Evolutionary conservation across 208 protist species (phyloP), one percentile per base, ranked within the genome.

Genomic region (Naegleria fowleri): DNA sequence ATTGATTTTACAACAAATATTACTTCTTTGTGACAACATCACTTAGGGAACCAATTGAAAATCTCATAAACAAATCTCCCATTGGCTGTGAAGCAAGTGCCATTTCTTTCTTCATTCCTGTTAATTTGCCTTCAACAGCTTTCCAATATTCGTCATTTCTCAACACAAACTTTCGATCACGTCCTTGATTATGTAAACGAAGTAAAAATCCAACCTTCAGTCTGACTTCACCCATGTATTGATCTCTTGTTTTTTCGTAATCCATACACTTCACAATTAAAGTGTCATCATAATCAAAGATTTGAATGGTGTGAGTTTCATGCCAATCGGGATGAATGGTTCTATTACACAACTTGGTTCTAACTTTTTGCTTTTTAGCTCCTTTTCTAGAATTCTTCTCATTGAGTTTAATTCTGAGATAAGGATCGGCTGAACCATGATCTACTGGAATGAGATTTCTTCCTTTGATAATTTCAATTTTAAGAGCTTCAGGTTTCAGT

Each of bases 221-320:
- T 79, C 67, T 79, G 29, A 36, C 19, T 79, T 79, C 67, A 79
- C 67, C 67, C 67, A 79, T 79, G n/a, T 79, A 79, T 79, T 79
- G 67, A 79, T 79, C 67, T 79, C 67, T 79, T 79, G 67, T 79
- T n/a, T 36, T 79, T 79, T 79, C 25, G 36, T 79, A 79, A 33
- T 79, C 67, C 67, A 79, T 79, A 79, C 67, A 79, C n/a, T 79
- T 79, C 3, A 79, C 29, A 79, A 79, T 79, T 79, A 79, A 79
- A 79, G 19, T 36, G n/a, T 79, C 67, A 13, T 79, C 67, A 79
- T 79, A 79, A 79, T 79, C 67, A 79, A 79, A 79, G 16, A 79
- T 79, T 6, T 79, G 67, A 79, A 79, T 79, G n/a, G 29, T 36
- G n/a, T 79, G 67, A 36, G 67, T 25, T 79, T 79, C 67, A 79